Percentiles rank a stretch among this genome's conserved stretches.
Evolutionary conservation across 306 rosid species (phyloP).

Genomic region (Hippophae gyantsensis): DNA sequence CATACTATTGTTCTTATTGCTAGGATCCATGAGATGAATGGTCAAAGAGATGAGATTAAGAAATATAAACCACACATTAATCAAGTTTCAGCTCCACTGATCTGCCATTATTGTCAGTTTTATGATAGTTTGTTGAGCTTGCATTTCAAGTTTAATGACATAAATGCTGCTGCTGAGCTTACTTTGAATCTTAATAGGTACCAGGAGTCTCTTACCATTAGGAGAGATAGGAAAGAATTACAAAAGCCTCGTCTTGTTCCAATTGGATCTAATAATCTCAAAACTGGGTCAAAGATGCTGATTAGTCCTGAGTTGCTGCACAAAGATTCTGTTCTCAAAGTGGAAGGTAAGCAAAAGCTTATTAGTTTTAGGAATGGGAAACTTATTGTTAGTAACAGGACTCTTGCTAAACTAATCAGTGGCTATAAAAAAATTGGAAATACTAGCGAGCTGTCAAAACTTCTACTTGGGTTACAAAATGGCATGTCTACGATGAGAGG

Average conservation of each 20-base stretch:
- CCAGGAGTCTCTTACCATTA: conserved; percentile 21
- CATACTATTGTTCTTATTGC: conserved; percentile 51
- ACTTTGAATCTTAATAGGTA: conserved; percentile 46
- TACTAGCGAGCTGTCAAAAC: conserved; percentile 52
- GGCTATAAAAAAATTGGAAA: conserved; percentile 41
- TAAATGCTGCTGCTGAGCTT: conserved; percentile 58
- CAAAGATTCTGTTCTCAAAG: conserved; percentile 57
- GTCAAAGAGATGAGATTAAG: conserved; percentile 64
- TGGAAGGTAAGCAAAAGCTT: conserved; percentile 51
- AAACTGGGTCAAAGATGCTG: conserved; percentile 44
- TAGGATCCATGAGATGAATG: conserved; percentile 62
- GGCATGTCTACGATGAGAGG: conserved; percentile 37
- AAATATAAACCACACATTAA: conserved; percentile 45
- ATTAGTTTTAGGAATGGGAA: conserved; percentile 44
- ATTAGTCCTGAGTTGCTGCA: conserved; percentile 52
- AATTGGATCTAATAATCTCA: conserved; percentile 59
- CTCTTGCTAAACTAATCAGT: conserved; percentile 48
- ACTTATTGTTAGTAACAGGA: conserved; percentile 53
- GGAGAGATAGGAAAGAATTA: conserved; percentile 20
- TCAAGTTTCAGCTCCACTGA: conserved; percentile 34
- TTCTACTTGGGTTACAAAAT: conserved; percentile 44
- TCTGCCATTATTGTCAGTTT: conserved; percentile 46
- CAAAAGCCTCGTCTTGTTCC: conserved; percentile 44
- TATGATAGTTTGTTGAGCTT: conserved; percentile 77
- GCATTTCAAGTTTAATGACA: conserved; percentile 67